These are phyloP conservation scores for Mucor velutinosus DNA, from an alignment of 371 early-diverging fungal genomes.

Conservation along the genomic window DNA sequence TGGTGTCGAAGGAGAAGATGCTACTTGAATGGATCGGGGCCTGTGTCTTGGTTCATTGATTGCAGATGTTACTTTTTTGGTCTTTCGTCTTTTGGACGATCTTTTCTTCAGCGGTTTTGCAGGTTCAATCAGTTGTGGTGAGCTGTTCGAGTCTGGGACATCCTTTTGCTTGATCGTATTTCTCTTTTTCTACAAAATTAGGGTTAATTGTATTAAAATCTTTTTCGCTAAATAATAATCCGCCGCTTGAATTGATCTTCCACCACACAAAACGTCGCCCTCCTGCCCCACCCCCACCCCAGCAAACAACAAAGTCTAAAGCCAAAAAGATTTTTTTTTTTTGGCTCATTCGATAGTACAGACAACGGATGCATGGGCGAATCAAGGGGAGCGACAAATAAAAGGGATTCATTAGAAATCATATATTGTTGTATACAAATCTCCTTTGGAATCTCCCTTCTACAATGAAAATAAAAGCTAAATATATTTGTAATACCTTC, in stretches of 20 bases:
- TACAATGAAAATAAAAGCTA: background rate
- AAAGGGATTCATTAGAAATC: constrained; percentile 4
- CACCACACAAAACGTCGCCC: background rate
- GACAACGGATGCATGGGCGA: constrained; percentile 2
- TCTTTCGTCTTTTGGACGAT: constrained; percentile 5
- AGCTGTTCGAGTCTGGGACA: background rate
- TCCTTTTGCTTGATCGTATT: background rate
- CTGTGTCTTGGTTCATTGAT: constrained; percentile 3
- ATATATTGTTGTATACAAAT: background rate
- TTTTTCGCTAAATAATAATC: background rate
- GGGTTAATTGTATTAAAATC: background rate
- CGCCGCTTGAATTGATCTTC: constrained; percentile 9
- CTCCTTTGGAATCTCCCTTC: constrained; percentile 2
- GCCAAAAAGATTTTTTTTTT: background rate
- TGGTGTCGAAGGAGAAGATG: background rate
- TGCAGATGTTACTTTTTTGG: background rate
- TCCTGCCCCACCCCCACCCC: background rate
- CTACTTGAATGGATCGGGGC: background rate
- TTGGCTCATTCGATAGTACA: background rate
- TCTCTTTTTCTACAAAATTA: background rate
- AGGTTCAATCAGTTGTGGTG: background rate
- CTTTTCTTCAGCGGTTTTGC: constrained; percentile 1
- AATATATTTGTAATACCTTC: constrained; percentile 18
- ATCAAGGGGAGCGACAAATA: constrained; percentile 5
- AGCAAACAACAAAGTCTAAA: constrained; percentile 1